Conservation (phyloP, 2,329 filamentous ascomycete species). For the Trichophyton schoenleinii region DNA sequence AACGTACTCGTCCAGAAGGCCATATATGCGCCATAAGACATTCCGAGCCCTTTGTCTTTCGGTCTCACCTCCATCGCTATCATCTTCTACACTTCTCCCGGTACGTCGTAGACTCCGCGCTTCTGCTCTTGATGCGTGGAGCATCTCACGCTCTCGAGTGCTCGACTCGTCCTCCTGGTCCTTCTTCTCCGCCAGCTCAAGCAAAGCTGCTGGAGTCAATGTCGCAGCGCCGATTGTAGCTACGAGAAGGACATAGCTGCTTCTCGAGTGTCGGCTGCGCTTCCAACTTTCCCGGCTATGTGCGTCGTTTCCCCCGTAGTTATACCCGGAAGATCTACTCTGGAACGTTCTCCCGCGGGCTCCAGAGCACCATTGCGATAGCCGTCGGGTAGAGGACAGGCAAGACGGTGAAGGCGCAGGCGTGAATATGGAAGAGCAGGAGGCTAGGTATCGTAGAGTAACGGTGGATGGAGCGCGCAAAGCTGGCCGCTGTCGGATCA, state of each 20-base stretch:
- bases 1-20: constrained; percentile 51
- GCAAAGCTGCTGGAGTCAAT: constrained; percentile 47
- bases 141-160: constrained; percentile 76
- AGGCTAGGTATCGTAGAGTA: background rate
- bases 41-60: constrained; percentile 47
- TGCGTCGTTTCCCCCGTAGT: background rate
- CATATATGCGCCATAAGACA: constrained; percentile 46
- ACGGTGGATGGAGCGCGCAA: background rate
- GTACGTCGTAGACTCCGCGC: background rate
- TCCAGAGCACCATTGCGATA: constrained; percentile 12
- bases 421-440: background rate
- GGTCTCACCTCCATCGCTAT: constrained; percentile 53
- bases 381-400: background rate
- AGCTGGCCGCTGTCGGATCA: background rate
- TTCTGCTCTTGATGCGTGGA: constrained; percentile 67
- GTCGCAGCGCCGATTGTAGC: constrained; percentile 22
- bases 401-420: background rate
- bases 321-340: background rate
- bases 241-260: constrained; percentile 16
- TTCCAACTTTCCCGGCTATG: background rate
- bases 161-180: constrained; percentile 35
- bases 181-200: constrained; percentile 44
- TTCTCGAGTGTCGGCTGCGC: constrained; percentile 2
- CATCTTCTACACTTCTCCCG: background rate
- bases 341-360: constrained; percentile 11